Conservation (phyloP, 2,329 filamentous ascomycete genomes). For the Calonectria pteridis region DNA sequence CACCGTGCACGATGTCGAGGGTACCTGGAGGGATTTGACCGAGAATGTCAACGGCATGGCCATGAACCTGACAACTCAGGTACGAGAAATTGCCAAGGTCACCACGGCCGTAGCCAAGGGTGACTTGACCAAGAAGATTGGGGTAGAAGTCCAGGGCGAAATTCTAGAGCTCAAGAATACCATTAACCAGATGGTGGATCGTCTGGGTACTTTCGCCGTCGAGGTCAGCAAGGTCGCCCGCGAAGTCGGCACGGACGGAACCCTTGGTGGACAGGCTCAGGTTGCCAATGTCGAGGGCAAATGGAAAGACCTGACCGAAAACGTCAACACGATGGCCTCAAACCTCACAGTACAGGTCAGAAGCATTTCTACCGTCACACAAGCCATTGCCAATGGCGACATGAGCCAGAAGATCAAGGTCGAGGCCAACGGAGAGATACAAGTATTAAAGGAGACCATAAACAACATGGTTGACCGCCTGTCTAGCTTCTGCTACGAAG, state of each 20-base stretch:
- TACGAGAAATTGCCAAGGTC: conserved; percentile 96
- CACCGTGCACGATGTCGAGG: conserved; percentile 94
- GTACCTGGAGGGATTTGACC: conserved; percentile 96
- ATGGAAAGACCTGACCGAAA: conserved; percentile 96
- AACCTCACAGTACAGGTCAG: conserved; percentile 82
- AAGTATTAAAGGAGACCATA: conserved; percentile 94
- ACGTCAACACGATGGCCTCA: conserved; percentile 82
- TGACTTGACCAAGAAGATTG: conserved; percentile 95
- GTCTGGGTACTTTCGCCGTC: conserved; percentile 93
- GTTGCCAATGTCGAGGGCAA: conserved; percentile 97
- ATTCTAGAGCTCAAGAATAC: conserved; percentile 96
- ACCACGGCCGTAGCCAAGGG: conserved; percentile 95
- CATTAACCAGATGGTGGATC: conserved; percentile 99
- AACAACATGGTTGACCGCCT: conserved; percentile 98
- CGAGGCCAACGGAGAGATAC: conserved; percentile 93
- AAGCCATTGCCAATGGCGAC: conserved; percentile 94
- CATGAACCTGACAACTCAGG: conserved; percentile 97
- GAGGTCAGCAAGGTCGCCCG: conserved; percentile 96
- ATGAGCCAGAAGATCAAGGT: conserved; percentile 97
- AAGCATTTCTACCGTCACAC: conserved; percentile 93
- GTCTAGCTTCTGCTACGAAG: conserved; percentile 95
- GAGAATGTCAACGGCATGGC: conserved; percentile 99
- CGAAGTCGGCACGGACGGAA: conserved; percentile 96
- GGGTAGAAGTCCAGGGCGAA: conserved; percentile 92
- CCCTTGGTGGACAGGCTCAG: conserved; percentile 91